Conservation (phyloP, 257 asterid genomes). For the Nicotiana knightiana region DNA sequence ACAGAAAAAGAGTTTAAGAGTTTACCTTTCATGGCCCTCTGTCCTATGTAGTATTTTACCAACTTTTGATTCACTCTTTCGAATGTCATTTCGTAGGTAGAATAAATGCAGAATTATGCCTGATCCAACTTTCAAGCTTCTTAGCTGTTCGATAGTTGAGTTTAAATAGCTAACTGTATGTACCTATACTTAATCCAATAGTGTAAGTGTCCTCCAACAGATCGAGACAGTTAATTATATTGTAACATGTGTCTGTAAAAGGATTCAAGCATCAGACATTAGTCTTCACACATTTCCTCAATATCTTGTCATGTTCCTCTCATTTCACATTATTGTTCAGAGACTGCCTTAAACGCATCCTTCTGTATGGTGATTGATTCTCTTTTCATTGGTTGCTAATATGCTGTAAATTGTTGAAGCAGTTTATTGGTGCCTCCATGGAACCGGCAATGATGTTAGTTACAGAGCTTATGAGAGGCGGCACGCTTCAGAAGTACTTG, state of each 20-base stretch:
- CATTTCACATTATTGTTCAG: neutral
- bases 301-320: neutral
- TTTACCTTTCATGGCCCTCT: no score
- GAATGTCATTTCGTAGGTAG: neutral
- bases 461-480: slow-evolving; percentile 60
- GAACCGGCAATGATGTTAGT: slow-evolving; percentile 49
- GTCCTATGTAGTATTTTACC: no score
- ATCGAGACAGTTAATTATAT: neutral
- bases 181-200: neutral
- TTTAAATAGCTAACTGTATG: neutral
- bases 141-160: neutral
- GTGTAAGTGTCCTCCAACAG: neutral
- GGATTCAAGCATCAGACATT: neutral
- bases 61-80: neutral
- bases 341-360: neutral
- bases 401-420: slow-evolving; percentile 18
- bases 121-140: neutral
- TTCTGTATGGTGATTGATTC: neutral
- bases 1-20: no score
- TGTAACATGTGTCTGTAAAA: neutral
- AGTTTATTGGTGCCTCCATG: slow-evolving; percentile 53
- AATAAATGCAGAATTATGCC: neutral
- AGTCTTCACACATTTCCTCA: neutral
- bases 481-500: slow-evolving; percentile 55
- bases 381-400: slow-evolving; percentile 12